A percentile compares a stretch with the other conserved stretches of the same genome.
These are phyloP conservation scores for Oldenlandia corymbosa DNA, from an alignment of 257 asterid species.

Conservation along the genomic window DNA sequence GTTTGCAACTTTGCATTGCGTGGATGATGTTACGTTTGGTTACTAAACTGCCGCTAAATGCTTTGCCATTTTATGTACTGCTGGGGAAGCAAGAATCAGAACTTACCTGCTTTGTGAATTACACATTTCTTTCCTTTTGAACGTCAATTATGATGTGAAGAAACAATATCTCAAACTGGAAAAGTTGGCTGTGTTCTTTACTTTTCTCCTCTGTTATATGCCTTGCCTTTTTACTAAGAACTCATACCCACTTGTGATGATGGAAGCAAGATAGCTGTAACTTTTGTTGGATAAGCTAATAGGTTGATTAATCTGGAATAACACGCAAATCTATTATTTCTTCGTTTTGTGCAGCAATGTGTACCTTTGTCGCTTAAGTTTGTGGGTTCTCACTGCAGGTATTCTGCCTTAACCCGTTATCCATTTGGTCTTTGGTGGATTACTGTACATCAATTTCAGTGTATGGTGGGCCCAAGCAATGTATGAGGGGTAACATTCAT, in stretches of 20 bases:
- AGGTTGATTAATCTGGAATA: not conserved
- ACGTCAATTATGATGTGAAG: not conserved
- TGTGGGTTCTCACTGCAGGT: conserved; percentile 15
- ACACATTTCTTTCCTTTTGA: not conserved
- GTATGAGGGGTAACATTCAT: not conserved
- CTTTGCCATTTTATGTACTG: not conserved
- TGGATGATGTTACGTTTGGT: not conserved
- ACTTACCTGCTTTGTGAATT: not conserved
- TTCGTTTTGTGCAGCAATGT: not conserved
- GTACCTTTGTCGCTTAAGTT: not conserved
- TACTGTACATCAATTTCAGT: not conserved
- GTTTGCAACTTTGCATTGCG: not conserved
- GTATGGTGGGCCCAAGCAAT: not conserved
- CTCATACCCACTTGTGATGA: not conserved
- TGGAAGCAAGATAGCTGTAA: not conserved
- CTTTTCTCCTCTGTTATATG: not conserved
- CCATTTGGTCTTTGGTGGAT: conserved; percentile 2
- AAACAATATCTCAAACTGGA: not conserved
- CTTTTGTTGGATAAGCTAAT: not conserved
- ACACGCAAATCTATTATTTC: not conserved
- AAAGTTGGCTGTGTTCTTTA: not conserved
- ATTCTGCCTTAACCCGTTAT: not conserved
- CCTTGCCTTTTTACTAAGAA: not conserved
- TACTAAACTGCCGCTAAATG: not conserved
- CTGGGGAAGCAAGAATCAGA: not conserved